Conservation (phyloP, 495 filamentous ascomycete species). For the Tuber indicum region DNA sequence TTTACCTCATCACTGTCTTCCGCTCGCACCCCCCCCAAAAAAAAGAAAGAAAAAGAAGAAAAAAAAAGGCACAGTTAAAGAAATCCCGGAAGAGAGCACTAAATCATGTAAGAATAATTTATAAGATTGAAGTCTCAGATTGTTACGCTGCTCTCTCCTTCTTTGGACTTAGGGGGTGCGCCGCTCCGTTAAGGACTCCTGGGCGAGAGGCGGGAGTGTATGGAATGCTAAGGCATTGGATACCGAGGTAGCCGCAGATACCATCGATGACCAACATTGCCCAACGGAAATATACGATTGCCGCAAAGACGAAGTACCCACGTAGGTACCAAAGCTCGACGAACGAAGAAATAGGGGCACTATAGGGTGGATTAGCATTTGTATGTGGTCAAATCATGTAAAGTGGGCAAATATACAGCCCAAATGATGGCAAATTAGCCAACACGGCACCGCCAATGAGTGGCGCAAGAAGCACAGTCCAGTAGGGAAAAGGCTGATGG, state of each 20-base stretch:
- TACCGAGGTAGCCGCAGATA: conserved; percentile 85
- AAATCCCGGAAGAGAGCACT: neutral
- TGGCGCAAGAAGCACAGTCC: conserved; percentile 83
- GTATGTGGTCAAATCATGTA: neutral
- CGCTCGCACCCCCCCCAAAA: neutral
- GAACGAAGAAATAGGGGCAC: conserved; percentile 50
- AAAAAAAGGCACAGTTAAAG: neutral
- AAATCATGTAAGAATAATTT: neutral
- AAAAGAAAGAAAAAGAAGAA: neutral
- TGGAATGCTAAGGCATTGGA: conserved; percentile 89
- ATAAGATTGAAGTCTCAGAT: neutral
- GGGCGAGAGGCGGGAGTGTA: conserved; percentile 26
- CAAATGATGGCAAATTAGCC: conserved; percentile 72
- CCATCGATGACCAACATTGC: conserved; percentile 81
- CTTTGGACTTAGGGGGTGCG: conserved; percentile 10
- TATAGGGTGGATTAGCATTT: conserved; percentile 2
- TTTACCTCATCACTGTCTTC: neutral
- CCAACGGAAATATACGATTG: conserved; percentile 83
- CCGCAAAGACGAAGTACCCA: conserved; percentile 71
- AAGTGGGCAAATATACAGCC: conserved; percentile 47
- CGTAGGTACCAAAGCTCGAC: conserved; percentile 75
- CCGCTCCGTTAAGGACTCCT: conserved; percentile 23
- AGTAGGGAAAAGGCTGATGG: conserved; percentile 89
- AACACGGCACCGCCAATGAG: conserved; percentile 77
- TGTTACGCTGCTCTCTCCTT: conserved; percentile 22